phyloP scores from a whole-genome alignment of 2,329 filamentous ascomycete genomes.

The Malbranchea zuffiana region DNA sequence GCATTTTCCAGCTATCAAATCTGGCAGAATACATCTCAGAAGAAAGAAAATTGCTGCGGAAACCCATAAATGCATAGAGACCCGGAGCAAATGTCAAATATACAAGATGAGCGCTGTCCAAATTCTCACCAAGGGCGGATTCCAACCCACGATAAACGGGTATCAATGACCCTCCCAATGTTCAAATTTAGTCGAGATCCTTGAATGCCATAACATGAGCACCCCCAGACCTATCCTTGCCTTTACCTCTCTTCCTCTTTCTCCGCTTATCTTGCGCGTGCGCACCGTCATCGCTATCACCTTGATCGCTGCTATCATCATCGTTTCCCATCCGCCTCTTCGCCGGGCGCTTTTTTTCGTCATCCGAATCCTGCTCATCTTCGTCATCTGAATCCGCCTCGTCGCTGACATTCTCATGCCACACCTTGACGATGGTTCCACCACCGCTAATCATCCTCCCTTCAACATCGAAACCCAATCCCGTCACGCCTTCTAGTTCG shows the following conservation, averaged over 20 bases:
- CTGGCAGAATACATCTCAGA: too few relatives aligned
- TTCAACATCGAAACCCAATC: constrained; percentile 70
- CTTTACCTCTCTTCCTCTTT: constrained; percentile 37
- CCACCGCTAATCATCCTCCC: constrained; percentile 85
- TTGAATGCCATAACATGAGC: constrained; percentile 35
- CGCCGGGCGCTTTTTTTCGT: constrained; percentile 37
- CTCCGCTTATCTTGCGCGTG: constrained; percentile 37
- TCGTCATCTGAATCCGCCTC: constrained; percentile 40
- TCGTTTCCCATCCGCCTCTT: constrained; percentile 21
- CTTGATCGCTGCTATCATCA: constrained; percentile 21
- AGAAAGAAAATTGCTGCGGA: too few relatives aligned
- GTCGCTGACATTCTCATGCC: constrained; percentile 54
- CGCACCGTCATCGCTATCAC: constrained; percentile 36
- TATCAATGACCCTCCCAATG: too few relatives aligned
- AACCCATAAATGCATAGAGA: too few relatives aligned
- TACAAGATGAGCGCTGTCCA: too few relatives aligned
- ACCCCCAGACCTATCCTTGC: constrained; percentile 31
- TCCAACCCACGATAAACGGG: too few relatives aligned
- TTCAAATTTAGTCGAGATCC: constrained; percentile 30
- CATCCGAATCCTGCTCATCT: constrained; percentile 36
- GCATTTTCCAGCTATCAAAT: too few relatives aligned
- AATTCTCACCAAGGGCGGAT: too few relatives aligned
- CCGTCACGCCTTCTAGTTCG: constrained; percentile 75
- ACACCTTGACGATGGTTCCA: constrained; percentile 76
- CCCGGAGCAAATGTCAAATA: too few relatives aligned